Evolutionary conservation across 2,329 filamentous ascomycete species (phyloP).

Genomic region (Bisporella sp.): DNA sequence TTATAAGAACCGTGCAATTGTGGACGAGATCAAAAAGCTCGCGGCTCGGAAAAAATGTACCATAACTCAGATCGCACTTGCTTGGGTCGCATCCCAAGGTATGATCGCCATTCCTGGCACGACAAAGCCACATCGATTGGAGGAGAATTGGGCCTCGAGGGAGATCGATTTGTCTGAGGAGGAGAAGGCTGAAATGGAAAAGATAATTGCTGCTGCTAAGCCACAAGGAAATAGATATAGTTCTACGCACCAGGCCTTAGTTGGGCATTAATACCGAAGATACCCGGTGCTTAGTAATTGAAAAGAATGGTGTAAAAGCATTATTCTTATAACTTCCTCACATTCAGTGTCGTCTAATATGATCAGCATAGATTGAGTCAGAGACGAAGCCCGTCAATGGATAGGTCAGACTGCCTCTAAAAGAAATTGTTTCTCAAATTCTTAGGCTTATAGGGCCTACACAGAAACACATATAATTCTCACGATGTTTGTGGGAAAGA

Average conservation of each 20-base stretch:
- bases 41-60: constrained; percentile 39
- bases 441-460: no score
- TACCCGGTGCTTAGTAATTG: neutral
- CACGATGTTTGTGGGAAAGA: no score
- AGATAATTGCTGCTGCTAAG: constrained; percentile 13
- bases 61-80: constrained; percentile 45
- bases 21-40: neutral
- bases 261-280: constrained; percentile 5
- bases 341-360: no score
- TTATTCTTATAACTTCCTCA: no score
- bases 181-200: constrained; percentile 18
- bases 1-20: constrained; percentile 34
- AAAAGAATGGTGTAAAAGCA: no score
- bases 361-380: no score
- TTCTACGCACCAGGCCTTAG: neutral
- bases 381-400: no score
- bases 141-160: constrained; percentile 27
- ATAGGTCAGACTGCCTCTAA: no score
- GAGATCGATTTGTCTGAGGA: constrained; percentile 19
- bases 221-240: constrained; percentile 6
- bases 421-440: no score
- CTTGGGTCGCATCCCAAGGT: constrained; percentile 46
- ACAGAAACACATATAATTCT: no score
- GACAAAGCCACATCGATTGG: constrained; percentile 32
- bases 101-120: constrained; percentile 41